These are phyloP conservation scores for Russula sp. DNA, from an alignment of 768 basidiomycete species.

Conservation along the genomic window DNA sequence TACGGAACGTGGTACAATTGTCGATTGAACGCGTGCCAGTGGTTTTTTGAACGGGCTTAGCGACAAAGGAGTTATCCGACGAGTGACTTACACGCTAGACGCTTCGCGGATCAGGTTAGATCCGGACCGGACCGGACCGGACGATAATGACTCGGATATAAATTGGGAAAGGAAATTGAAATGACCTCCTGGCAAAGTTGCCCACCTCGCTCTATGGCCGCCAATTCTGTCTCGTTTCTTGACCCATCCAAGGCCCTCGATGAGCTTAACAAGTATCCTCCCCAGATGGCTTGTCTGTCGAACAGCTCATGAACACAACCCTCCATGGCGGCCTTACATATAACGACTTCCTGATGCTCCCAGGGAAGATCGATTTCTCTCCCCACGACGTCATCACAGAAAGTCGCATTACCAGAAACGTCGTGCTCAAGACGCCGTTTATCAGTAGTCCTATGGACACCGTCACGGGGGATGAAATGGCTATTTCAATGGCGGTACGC, in stretches of 20 bases:
- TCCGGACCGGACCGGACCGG: background rate
- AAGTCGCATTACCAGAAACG: slow-evolving; percentile 85
- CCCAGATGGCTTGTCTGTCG: slow-evolving; percentile 78
- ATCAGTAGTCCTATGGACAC: slow-evolving; percentile 99
- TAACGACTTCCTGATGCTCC: slow-evolving; percentile 93
- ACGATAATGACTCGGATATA: background rate
- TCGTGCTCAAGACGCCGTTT: slow-evolving; percentile 91
- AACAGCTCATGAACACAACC: slow-evolving; percentile 84
- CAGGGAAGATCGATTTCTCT: slow-evolving; percentile 93
- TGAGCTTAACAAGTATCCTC: slow-evolving; percentile 67
- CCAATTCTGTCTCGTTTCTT: slow-evolving; percentile 17
- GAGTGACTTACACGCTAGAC: too few species aligned
- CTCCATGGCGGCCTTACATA: slow-evolving; percentile 93
- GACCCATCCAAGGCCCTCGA: slow-evolving; percentile 59
- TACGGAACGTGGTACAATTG: too few species aligned
- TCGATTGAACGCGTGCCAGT: too few species aligned
- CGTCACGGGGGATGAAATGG: slow-evolving; percentile 94
- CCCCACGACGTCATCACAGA: slow-evolving; percentile 78
- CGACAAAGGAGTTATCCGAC: too few species aligned
- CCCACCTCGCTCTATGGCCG: slow-evolving; percentile 10
- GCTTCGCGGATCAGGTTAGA: too few species aligned
- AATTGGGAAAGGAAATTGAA: slow-evolving; percentile 3
- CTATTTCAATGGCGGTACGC: slow-evolving; percentile 84
- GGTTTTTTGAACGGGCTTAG: too few species aligned
- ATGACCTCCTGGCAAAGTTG: slow-evolving; percentile 17